Conservation (phyloP, 305 asterid genomes). For the Solanum hybrid region DNA sequence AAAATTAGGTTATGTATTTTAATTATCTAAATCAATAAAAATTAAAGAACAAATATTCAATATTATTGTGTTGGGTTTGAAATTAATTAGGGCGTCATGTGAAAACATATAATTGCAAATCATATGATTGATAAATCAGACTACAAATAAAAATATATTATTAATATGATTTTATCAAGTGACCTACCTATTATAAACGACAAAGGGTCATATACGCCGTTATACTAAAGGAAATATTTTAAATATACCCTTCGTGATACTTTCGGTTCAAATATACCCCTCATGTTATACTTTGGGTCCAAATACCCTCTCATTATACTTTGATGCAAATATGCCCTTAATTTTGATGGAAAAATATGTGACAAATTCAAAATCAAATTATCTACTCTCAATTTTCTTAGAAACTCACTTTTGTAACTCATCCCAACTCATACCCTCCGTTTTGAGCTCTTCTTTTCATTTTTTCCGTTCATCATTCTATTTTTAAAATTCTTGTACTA, state of each 20-base stretch:
- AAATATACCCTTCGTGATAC: background rate
- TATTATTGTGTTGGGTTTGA: background rate
- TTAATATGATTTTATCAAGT: background rate
- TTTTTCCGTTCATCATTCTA: background rate
- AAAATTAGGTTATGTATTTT: background rate
- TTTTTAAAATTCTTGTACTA: background rate
- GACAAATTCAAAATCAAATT: background rate
- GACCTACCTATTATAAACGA: background rate
- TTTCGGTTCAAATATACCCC: background rate
- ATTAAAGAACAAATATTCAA: background rate
- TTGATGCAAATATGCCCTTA: background rate
- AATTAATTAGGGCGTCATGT: background rate
- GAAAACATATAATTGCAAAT: no score
- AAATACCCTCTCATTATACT: background rate
- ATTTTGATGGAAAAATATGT: no score
- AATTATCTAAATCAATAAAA: background rate
- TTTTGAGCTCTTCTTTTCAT: background rate
- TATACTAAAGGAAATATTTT: background rate
- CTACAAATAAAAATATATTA: background rate
- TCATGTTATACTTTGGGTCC: no score
- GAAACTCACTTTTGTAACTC: background rate
- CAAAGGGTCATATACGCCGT: background rate
- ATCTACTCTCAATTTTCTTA: background rate
- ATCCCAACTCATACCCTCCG: background rate
- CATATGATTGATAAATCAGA: background rate